Base-by-base conservation (phyloP, 371 early-diverging fungal genomes). In the Rhizopus microsporus region DNA sequence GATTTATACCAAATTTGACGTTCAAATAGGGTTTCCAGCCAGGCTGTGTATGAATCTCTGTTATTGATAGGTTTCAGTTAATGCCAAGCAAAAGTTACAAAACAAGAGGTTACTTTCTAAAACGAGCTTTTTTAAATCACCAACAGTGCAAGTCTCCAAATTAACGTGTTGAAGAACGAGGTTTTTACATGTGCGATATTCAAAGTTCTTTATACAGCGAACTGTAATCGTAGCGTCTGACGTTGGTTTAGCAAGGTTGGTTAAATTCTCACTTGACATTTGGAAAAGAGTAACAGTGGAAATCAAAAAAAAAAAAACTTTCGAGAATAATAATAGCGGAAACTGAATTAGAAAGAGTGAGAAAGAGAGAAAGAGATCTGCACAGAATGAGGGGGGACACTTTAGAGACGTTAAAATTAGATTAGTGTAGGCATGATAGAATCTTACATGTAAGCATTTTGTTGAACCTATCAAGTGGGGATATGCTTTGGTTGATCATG, bases 181-280 rank as follows among this genome's bases (percentile, higher is more conserved):
- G 71, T 90, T 94, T 63, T 90, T 92, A 69, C 86, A 79, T 0
- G 93, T 92, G 52, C 94, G 84, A 77, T 90, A 95, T 65, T 93
- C 94, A 67, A 96, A 94, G 37, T 86, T 90, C 68, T 92, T 93
- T 68, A 96, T 93, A 51, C 92, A 75, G 4, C 96, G 83, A 51
- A 96, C 76, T 8, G 96, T 95, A n/a, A 95, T 54, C 0, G 83
- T 85, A 23, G 87, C 81, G 39, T 80, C 76, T 13, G 81, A 80
- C 38, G 69, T 56, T 23, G 87, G 84, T 10, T 78, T 76, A 4
- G 77, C 62, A 29, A 79, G 80, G 60, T 81, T 84, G 12, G 86
- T 80, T 7, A 85, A 71, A 29, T 65, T 65, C 15, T 65, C 61
- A n/a, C 42, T 44, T 44, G 57, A 40, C 60, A 60, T 56, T 56